Percentiles rank a stretch among this genome's conserved stretches.
phyloP scores from a whole-genome alignment of 1,139 yeast genomes.

The Yamadazyma friedrichii region DNA sequence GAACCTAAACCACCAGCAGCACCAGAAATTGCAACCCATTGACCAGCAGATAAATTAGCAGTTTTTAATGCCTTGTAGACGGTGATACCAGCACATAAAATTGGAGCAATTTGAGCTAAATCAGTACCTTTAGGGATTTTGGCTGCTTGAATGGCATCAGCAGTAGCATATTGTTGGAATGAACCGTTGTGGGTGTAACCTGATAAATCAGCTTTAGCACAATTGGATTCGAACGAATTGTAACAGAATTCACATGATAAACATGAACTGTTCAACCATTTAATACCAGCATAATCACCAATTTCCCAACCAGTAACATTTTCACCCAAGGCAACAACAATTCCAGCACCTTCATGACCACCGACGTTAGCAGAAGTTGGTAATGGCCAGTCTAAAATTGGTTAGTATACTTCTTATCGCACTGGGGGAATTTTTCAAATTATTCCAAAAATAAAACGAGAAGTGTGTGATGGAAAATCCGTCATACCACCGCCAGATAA shows the following conservation, averaged over 20 bases:
- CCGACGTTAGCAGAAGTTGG: constrained; percentile 41
- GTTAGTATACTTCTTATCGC: too few species aligned
- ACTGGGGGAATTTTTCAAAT: too few species aligned
- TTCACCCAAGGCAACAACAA: constrained; percentile 68
- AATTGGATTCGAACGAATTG: constrained; percentile 62
- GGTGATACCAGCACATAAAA: constrained; percentile 80
- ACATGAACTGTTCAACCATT: constrained; percentile 76
- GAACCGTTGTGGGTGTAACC: constrained; percentile 83
- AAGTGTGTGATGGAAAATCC: too few species aligned
- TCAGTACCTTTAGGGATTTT: constrained; percentile 68
- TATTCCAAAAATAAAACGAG: too few species aligned
- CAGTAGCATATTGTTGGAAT: constrained; percentile 78
- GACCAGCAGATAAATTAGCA: constrained; percentile 61
- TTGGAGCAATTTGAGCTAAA: constrained; percentile 73
- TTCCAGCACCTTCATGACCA: constrained; percentile 86
- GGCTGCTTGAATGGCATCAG: constrained; percentile 86
- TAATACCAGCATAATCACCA: constrained; percentile 73
- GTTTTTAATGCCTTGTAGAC: constrained; percentile 78
- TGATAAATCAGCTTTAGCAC: constrained; percentile 65
- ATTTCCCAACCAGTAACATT: constrained; percentile 65
- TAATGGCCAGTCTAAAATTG: too few species aligned
- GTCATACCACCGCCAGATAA: too few species aligned
- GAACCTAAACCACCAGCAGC: constrained; percentile 83
- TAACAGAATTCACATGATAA: constrained; percentile 69
- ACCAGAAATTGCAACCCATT: constrained; percentile 78